Percentiles rank a stretch among this genome's conserved stretches.
These are phyloP conservation scores for Microbotryum scabiosae DNA, from an alignment of 1,284 basidiomycete species.

Conservation along the genomic window DNA sequence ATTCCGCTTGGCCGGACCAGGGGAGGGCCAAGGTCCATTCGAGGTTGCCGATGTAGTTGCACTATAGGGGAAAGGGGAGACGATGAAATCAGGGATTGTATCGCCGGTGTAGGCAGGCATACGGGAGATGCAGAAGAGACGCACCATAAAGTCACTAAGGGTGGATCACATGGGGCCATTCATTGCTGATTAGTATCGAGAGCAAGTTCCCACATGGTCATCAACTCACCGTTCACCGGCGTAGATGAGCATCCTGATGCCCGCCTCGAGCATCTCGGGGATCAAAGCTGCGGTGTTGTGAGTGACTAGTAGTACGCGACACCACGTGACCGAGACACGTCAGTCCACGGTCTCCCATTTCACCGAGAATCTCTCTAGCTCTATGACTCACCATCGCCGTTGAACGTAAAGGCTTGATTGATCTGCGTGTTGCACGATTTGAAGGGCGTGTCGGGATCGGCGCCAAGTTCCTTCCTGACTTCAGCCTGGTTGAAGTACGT, in stretches of 20 bases:
- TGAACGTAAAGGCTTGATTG: conserved; percentile 39
- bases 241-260: conserved; percentile 68
- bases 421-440: conserved; percentile 50
- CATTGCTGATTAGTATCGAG: conserved; percentile 37
- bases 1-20: conserved; percentile 20
- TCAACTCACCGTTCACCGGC: conserved; percentile 75
- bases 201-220: conserved; percentile 7
- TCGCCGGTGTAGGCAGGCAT: neutral
- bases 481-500: conserved; percentile 50
- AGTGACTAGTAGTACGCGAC: conserved; percentile 2
- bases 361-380: conserved; percentile 6
- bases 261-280: conserved; percentile 63
- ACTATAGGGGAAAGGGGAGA: neutral
- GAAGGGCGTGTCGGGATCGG: conserved; percentile 51
- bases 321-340: neutral
- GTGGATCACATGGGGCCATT: conserved; percentile 52
- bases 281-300: conserved; percentile 66
- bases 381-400: conserved; percentile 24
- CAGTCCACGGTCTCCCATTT: conserved; percentile 56
- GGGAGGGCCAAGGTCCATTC: conserved; percentile 24
- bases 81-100: too few species aligned
- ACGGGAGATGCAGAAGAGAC: neutral
- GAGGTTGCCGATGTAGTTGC: conserved; percentile 16
- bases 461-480: conserved; percentile 67
- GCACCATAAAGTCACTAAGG: neutral